phyloP scores from a whole-genome alignment of 257 asterid species.

The Leonotis leonurus region DNA sequence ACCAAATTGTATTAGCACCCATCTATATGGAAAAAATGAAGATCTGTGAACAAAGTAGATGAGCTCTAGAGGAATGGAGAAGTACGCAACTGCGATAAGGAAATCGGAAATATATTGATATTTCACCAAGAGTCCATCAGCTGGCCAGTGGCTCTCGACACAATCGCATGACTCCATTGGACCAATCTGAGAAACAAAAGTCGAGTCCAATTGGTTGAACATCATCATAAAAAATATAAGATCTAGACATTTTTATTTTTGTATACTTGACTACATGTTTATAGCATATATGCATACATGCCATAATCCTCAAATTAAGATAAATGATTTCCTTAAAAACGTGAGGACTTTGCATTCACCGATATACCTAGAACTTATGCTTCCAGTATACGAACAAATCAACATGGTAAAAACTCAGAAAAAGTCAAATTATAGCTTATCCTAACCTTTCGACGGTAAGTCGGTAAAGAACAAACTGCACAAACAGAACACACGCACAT shows the following conservation, averaged over 20 bases:
- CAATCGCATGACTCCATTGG: slow-evolving; percentile 58
- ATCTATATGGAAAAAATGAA: slow-evolving; percentile 65
- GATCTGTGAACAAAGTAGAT: slow-evolving; percentile 60
- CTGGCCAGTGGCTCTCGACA: slow-evolving; percentile 58
- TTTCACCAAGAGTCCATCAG: slow-evolving; percentile 53
- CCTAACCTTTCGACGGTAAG: too few relatives aligned
- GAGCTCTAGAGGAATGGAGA: slow-evolving; percentile 70
- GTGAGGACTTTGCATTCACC: neutral
- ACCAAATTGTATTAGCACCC: slow-evolving; percentile 73
- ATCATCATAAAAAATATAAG: neutral
- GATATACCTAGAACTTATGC: neutral
- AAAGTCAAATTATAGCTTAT: too few relatives aligned
- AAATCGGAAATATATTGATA: slow-evolving; percentile 66
- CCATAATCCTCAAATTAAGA: too few relatives aligned
- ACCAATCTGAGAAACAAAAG: slow-evolving; percentile 25
- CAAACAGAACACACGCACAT: too few relatives aligned
- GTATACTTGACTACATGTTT: neutral
- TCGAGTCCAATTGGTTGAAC: neutral
- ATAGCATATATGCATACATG: neutral
- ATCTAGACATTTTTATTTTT: too few relatives aligned
- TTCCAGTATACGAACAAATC: neutral
- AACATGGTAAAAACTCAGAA: neutral
- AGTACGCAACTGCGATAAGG: slow-evolving; percentile 63
- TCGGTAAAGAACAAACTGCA: neutral
- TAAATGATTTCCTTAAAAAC: too few relatives aligned